phyloP scores from a whole-genome alignment of 495 filamentous ascomycete species.

The Penicillium dipodomyicola region DNA sequence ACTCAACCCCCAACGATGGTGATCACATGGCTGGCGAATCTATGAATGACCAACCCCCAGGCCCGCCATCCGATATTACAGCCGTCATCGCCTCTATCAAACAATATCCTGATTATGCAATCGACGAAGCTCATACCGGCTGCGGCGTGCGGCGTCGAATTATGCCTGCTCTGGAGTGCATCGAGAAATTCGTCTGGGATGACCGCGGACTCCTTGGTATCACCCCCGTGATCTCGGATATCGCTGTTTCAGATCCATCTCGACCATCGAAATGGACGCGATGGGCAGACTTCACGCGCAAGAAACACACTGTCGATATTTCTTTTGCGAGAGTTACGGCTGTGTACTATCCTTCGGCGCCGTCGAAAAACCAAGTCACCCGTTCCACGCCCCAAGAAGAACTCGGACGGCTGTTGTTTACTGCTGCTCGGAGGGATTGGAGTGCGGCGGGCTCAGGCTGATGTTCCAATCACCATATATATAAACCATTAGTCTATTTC shows the following conservation, averaged over 20 bases:
- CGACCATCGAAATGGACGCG: conserved; percentile 16
- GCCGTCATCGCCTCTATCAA: conserved; percentile 53
- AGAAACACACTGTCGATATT: conserved; percentile 33
- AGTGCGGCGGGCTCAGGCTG: conserved; percentile 3
- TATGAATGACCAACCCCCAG: background rate
- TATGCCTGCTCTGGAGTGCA: conserved; percentile 63
- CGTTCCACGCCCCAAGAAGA: conserved; percentile 26
- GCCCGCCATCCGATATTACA: conserved; percentile 43
- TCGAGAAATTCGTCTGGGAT: conserved; percentile 66
- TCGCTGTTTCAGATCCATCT: background rate
- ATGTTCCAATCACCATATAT: background rate
- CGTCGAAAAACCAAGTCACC: conserved; percentile 6
- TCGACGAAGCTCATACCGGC: conserved; percentile 72
- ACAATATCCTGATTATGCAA: conserved; percentile 71
- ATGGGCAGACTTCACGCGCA: conserved; percentile 24
- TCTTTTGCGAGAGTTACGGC: conserved; percentile 31
- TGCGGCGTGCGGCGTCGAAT: conserved; percentile 72
- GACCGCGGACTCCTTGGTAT: conserved; percentile 64
- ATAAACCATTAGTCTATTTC: background rate
- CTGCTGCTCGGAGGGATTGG: conserved; percentile 43
- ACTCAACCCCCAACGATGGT: conserved; percentile 20
- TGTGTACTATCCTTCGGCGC: conserved; percentile 18
- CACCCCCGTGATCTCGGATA: conserved; percentile 45
- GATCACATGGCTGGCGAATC: conserved; percentile 10
- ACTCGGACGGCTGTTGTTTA: conserved; percentile 40